These are phyloP conservation scores for Oryza officinalis DNA, from an alignment of 176 grass and related monocot genomes.

Conservation along the genomic window DNA sequence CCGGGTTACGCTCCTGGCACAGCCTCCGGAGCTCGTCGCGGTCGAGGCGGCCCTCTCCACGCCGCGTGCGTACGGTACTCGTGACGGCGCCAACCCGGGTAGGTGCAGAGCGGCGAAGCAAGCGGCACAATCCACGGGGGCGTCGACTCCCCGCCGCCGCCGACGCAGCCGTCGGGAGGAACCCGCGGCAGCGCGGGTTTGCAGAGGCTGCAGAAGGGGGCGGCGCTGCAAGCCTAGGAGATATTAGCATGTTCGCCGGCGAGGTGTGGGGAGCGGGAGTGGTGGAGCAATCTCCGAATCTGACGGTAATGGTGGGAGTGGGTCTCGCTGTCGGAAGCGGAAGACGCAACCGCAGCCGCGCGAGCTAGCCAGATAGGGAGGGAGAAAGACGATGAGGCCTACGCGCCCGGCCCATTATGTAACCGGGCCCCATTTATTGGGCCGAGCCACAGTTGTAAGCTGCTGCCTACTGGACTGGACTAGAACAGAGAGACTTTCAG, in stretches of 20 bases:
- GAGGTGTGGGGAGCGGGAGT: background rate
- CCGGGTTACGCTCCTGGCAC: constrained; percentile 25
- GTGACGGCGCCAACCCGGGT: background rate
- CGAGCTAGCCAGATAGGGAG: too few species aligned
- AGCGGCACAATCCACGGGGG: background rate
- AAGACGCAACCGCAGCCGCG: background rate
- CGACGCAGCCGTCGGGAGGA: background rate
- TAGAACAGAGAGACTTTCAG: too few species aligned
- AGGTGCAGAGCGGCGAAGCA: background rate
- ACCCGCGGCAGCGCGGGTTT: too few species aligned
- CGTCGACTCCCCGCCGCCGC: background rate
- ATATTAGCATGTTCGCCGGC: constrained; percentile 32
- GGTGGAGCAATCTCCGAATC: background rate
- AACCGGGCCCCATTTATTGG: background rate
- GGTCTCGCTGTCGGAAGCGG: background rate
- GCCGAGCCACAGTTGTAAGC: background rate
- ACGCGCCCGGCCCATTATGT: background rate
- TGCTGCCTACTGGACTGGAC: background rate
- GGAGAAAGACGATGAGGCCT: background rate
- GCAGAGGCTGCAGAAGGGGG: background rate
- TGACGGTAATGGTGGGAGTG: background rate
- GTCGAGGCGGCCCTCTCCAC: background rate
- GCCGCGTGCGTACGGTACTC: too few species aligned
- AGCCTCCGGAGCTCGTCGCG: constrained; percentile 27
- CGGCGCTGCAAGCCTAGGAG: background rate